These are phyloP conservation scores for Termitomyces sp. DNA, from an alignment of 768 basidiomycete genomes.

Conservation along the genomic window DNA sequence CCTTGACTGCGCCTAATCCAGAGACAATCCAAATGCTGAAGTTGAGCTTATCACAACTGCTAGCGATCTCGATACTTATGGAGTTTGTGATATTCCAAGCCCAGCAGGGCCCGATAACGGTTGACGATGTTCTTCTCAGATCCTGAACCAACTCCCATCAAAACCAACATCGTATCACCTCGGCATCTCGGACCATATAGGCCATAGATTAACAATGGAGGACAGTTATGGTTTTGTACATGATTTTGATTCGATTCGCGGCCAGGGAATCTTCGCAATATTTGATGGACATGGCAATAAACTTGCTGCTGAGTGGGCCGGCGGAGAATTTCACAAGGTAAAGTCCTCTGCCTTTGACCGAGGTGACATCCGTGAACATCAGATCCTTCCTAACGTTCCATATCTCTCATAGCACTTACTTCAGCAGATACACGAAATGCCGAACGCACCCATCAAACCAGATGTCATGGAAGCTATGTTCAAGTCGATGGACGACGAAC, in stretches of 20 bases:
- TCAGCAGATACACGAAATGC: constrained; percentile 4
- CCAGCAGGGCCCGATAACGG: neutral
- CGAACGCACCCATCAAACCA: constrained; percentile 6
- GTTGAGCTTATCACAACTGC: constrained; percentile 11
- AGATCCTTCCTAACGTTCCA: neutral
- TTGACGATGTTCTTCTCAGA: neutral
- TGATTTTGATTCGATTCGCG: constrained; percentile 11
- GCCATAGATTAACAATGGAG: constrained; percentile 10
- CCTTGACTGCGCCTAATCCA: neutral
- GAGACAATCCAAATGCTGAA: constrained; percentile 1
- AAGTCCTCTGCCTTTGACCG: neutral
- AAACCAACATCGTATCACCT: constrained; percentile 7
- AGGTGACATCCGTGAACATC: neutral
- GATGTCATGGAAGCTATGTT: constrained; percentile 9
- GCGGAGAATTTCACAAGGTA: constrained; percentile 14
- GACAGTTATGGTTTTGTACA: constrained; percentile 13
- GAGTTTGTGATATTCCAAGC: constrained; percentile 1
- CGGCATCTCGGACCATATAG: constrained; percentile 5
- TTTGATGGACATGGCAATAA: constrained; percentile 15
- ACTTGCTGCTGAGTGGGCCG: constrained; percentile 13
- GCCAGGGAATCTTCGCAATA: constrained; percentile 11
- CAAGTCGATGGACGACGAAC: constrained; percentile 9
- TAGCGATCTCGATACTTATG: constrained; percentile 6
- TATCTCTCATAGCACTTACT: constrained; percentile 9
- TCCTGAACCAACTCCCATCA: constrained; percentile 10